phyloP scores from a whole-genome alignment of 106 monocot genomes.

The Triglochin maritima region DNA sequence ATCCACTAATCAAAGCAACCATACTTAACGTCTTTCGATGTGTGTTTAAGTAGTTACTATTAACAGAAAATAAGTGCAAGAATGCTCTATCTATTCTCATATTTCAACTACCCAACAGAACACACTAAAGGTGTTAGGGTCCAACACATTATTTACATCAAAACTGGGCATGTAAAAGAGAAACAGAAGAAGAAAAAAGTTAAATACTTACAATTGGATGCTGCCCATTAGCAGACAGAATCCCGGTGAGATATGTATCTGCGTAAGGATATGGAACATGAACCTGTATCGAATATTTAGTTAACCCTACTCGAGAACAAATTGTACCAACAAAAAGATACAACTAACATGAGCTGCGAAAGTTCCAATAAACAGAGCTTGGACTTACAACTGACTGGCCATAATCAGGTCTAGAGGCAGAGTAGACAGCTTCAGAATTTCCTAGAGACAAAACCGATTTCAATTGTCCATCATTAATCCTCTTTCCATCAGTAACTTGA shows the following conservation, averaged over 20 bases:
- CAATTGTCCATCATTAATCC: slow-evolving; percentile 14
- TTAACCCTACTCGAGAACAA: background rate
- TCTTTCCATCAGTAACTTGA: slow-evolving; percentile 10
- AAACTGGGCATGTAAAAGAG: too few relatives aligned
- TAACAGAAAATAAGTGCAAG: too few relatives aligned
- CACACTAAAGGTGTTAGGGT: too few relatives aligned
- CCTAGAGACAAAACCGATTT: slow-evolving; percentile 30
- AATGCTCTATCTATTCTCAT: too few relatives aligned
- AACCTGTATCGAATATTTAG: slow-evolving; percentile 15
- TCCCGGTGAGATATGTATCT: slow-evolving; percentile 30
- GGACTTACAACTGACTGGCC: slow-evolving; percentile 43
- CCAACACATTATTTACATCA: too few relatives aligned
- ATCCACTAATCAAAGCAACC: too few relatives aligned
- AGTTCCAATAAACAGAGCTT: background rate
- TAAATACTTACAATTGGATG: slow-evolving; percentile 30
- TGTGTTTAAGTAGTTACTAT: too few relatives aligned
- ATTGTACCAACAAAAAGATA: background rate
- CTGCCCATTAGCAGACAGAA: slow-evolving; percentile 37
- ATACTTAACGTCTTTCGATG: too few relatives aligned
- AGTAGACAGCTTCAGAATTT: slow-evolving; percentile 20
- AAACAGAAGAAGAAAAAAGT: too few relatives aligned
- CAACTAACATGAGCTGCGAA: background rate
- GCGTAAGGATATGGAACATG: slow-evolving; percentile 30
- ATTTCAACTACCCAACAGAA: too few relatives aligned
- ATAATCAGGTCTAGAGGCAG: slow-evolving; percentile 30